phyloP scores from a whole-genome alignment of 805 yeast species.

The Saturnispora serradocipensis region DNA sequence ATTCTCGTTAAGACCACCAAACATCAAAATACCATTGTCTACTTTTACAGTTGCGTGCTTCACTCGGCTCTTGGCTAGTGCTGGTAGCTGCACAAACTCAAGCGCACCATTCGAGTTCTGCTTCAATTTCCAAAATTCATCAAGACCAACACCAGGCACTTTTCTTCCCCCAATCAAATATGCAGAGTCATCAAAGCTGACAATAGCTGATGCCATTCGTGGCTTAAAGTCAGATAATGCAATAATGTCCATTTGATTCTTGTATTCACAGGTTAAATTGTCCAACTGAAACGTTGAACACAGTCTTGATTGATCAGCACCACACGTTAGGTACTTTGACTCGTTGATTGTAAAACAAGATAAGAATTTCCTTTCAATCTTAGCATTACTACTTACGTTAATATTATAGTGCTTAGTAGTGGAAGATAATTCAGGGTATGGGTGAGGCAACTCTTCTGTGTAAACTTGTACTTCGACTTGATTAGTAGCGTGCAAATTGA shows the following conservation, averaged over 20 bases:
- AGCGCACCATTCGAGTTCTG: slow-evolving; percentile 8
- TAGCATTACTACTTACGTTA: not conserved
- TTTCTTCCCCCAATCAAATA: slow-evolving; percentile 60
- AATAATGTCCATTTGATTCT: not conserved
- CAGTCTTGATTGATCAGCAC: slow-evolving; percentile 31
- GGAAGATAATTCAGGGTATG: not conserved
- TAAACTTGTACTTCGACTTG: slow-evolving; percentile 10
- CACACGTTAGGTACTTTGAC: slow-evolving; percentile 28
- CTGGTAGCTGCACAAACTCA: slow-evolving; percentile 33
- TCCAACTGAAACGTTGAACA: slow-evolving; percentile 14
- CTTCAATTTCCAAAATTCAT: slow-evolving; percentile 36
- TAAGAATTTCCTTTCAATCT: slow-evolving; percentile 34
- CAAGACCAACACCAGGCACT: slow-evolving; percentile 41
- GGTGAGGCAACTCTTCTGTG: not conserved
- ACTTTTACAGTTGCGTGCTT: slow-evolving; percentile 39
- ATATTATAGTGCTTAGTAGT: not conserved
- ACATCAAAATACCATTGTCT: slow-evolving; percentile 31
- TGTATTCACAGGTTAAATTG: not conserved
- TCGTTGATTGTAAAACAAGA: slow-evolving; percentile 13
- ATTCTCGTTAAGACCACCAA: slow-evolving; percentile 36
- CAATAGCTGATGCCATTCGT: slow-evolving; percentile 6
- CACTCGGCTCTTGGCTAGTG: slow-evolving; percentile 38
- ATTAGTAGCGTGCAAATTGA: slow-evolving; percentile 56
- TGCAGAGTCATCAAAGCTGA: not conserved
- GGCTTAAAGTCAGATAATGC: slow-evolving; percentile 6